A percentile compares a stretch with the other conserved stretches of the same genome.
Evolutionary conservation across 2,329 filamentous ascomycete species (phyloP).

Genomic region (Epichloe glyceriae): DNA sequence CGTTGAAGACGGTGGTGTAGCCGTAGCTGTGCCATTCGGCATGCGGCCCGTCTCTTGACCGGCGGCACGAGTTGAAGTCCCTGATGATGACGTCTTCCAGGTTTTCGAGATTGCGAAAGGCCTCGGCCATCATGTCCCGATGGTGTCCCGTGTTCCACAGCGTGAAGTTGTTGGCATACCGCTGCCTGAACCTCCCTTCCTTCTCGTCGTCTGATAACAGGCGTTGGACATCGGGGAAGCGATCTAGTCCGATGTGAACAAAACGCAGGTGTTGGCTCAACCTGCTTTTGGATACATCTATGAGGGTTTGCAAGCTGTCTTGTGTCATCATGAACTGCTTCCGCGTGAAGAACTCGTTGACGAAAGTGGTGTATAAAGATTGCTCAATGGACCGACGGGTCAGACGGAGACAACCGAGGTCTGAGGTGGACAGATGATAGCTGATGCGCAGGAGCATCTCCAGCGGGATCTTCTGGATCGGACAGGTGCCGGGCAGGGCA

Average conservation of each 20-base stretch:
- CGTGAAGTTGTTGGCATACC: slow-evolving; percentile 12
- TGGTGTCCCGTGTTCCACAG: slow-evolving; percentile 33
- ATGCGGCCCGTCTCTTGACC: slow-evolving; percentile 32
- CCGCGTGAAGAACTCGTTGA: slow-evolving; percentile 50
- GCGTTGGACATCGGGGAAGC: slow-evolving; percentile 9
- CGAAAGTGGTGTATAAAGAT: slow-evolving; percentile 41
- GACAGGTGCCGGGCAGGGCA: slow-evolving; percentile 4
- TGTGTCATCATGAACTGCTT: slow-evolving; percentile 52
- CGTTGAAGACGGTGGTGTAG: slow-evolving; percentile 21
- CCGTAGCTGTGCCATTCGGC: slow-evolving; percentile 44
- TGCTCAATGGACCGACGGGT: slow-evolving; percentile 42
- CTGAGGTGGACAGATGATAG: slow-evolving; percentile 36
- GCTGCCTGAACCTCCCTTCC: slow-evolving; percentile 9
- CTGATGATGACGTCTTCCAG: slow-evolving; percentile 45
- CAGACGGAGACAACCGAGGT: slow-evolving; percentile 41
- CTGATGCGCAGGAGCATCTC: slow-evolving; percentile 48
- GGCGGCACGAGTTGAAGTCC: slow-evolving; percentile 39
- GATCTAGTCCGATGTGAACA: slow-evolving; percentile 21
- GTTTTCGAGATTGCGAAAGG: slow-evolving; percentile 40
- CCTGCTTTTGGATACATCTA: slow-evolving; percentile 37
- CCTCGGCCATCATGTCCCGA: slow-evolving; percentile 40
- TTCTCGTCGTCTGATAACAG: slow-evolving; percentile 5
- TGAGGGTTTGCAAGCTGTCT: slow-evolving; percentile 39
- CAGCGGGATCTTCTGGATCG: slow-evolving; percentile 32
- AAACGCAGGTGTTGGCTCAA: slow-evolving; percentile 25